Evolutionary conservation across 1,284 basidiomycete genomes (phyloP).

Genomic region (Leccinum pallidistipes): DNA sequence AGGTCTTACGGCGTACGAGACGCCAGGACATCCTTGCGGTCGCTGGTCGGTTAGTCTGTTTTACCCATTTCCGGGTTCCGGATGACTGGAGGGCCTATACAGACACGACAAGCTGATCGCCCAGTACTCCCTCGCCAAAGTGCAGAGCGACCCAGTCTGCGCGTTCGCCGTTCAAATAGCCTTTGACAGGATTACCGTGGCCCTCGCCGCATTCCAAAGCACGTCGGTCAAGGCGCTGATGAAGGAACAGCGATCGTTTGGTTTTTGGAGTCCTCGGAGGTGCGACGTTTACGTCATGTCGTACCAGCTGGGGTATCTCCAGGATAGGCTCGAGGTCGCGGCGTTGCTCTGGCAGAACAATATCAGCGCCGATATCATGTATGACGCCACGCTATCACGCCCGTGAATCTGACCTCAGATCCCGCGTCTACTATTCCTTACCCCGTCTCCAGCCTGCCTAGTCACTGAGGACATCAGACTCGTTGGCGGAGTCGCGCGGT

Average conservation of each 20-base stretch:
- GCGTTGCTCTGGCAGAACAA: conserved; percentile 77
- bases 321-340: conserved; percentile 77
- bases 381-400: conserved; percentile 58
- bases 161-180: conserved; percentile 79
- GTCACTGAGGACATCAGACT: no score
- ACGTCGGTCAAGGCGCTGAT: conserved; percentile 67
- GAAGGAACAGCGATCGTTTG: conserved; percentile 81
- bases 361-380: conserved; percentile 88
- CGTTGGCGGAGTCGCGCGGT: no score
- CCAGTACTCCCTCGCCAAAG: conserved; percentile 57
- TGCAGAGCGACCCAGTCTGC: conserved; percentile 53
- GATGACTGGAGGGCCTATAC: conserved; percentile 1
- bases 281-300: conserved; percentile 86
- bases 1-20: conserved; percentile 69
- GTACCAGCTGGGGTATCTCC: conserved; percentile 72
- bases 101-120: conserved; percentile 79
- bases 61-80: neutral
- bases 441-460: no score
- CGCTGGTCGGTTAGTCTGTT: conserved; percentile 67
- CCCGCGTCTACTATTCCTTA: no score
- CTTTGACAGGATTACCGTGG: conserved; percentile 75
- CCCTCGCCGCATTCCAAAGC: conserved; percentile 72
- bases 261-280: conserved; percentile 82
- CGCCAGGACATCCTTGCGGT: conserved; percentile 73
- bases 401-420: no score